Evolutionary conservation across 2,329 filamentous ascomycete genomes (phyloP), one percentile per base, ranked within the genome.

Genomic region (Pestalotiopsis sp.): DNA sequence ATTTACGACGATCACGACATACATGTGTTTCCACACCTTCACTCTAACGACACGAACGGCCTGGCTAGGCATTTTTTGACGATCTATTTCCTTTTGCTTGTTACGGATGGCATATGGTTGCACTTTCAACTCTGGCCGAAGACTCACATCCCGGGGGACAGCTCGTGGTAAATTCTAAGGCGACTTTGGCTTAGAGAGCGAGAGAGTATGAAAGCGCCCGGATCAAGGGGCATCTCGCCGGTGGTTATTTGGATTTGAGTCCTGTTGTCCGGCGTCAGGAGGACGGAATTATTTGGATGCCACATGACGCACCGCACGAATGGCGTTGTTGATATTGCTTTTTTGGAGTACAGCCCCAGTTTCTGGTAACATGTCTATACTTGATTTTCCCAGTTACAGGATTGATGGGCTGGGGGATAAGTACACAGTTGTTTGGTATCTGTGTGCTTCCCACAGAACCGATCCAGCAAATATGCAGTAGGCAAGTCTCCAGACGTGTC

Each of bases 31-130:
- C 56, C 17, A 65, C 30, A 52, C 39, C 11, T 63, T 63, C 60
- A n/a, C 60, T 63, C 22, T 39, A 44, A 30, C 60, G 62, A 56
- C 6, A 65, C 44, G 62, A 35, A 65, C 13, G 62, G 48, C 35
- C 26, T 20, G 44, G 56, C 44, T 55, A 26, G 20, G 40, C 24
- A 57, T 57, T 55, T 35, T 35, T 55, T 56, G 40, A 63, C 39
- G 35, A 61, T 30, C 7, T 35, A 35, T 61, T 61, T 38, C 38
- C 44, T 52, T 52, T n/a, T 52, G 17, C 14, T 52, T 22, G 3
- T 52, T 9, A n/a, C 44, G 44, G 44, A 9, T 52, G 14, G 44
- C 44, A 52, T n/a, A 52, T 52, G 44, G 20, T 52, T 44, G 40
- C 40, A 44, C 40, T 9, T 44, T 44, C 40, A 44, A 13, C n/a